phyloP scores from a whole-genome alignment of 257 asterid genomes.

The Solanum pinnatisectum region DNA sequence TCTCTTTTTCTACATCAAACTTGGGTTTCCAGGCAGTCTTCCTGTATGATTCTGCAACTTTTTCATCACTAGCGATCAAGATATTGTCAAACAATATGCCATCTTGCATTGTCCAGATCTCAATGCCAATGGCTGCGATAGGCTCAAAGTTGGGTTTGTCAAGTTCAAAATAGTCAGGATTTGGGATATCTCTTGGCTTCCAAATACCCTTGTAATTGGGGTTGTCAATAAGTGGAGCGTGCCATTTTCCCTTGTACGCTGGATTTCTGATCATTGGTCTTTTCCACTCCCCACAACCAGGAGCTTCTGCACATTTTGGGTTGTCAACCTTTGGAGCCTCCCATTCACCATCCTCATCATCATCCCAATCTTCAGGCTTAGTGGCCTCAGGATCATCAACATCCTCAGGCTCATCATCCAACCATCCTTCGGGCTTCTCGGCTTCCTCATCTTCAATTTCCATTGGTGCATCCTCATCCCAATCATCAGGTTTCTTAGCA shows the following conservation, averaged over 20 bases:
- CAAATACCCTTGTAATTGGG: slow-evolving; percentile 91
- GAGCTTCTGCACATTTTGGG: slow-evolving; percentile 70
- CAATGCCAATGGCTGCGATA: slow-evolving; percentile 90
- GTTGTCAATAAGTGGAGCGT: slow-evolving; percentile 76
- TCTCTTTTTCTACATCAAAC: slow-evolving; percentile 66
- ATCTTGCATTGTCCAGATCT: slow-evolving; percentile 98
- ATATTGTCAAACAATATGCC: slow-evolving; percentile 88
- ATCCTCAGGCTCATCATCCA: slow-evolving; percentile 97
- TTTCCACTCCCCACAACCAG: slow-evolving; percentile 99
- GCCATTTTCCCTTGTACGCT: slow-evolving; percentile 92
- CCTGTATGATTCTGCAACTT: slow-evolving; percentile 58
- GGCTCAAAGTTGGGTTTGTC: slow-evolving; percentile 84
- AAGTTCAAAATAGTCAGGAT: slow-evolving; percentile 75
- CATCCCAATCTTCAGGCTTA: slow-evolving; percentile 98
- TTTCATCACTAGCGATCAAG: slow-evolving; percentile 56
- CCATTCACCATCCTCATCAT: slow-evolving; percentile 98
- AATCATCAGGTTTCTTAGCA: slow-evolving; percentile 84
- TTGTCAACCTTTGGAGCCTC: slow-evolving; percentile 86
- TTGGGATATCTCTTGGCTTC: slow-evolving; percentile 76
- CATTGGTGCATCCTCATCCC: slow-evolving; percentile 96
- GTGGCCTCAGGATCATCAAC: slow-evolving; percentile 87
- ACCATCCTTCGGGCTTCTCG: slow-evolving; percentile 93
- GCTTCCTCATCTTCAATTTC: slow-evolving; percentile 88
- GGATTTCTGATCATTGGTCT: slow-evolving; percentile 80
- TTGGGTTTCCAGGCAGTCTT: slow-evolving; percentile 77